Conservation (phyloP, 352 stramenopile species). For the Globisporangium viniferum region DNA sequence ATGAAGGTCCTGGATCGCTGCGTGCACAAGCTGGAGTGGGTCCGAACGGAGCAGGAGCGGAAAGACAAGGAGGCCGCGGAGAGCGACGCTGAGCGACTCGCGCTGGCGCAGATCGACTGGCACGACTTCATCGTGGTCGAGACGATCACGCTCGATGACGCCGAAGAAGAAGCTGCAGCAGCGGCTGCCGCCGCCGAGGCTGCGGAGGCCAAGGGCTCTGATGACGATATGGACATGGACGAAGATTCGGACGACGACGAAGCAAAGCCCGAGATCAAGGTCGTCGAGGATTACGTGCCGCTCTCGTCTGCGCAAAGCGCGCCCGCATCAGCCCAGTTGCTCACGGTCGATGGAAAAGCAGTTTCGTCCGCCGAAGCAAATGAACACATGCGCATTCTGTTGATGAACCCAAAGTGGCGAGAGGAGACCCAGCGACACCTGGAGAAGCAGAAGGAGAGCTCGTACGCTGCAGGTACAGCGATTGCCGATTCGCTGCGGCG, state of each 20-base stretch:
- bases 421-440: slow-evolving; percentile 95
- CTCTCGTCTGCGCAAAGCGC: slow-evolving; percentile 31
- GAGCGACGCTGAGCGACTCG: slow-evolving; percentile 70
- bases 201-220: slow-evolving; percentile 39
- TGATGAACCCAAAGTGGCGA: slow-evolving; percentile 98
- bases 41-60: slow-evolving; percentile 66
- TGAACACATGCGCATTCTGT: slow-evolving; percentile 99
- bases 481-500: slow-evolving; percentile 94
- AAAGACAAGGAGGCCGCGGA: slow-evolving; percentile 71
- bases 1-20: slow-evolving; percentile 86
- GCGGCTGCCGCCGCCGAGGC: slow-evolving; percentile 23
- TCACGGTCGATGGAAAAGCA: slow-evolving; percentile 87
- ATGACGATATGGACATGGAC: slow-evolving; percentile 91
- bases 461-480: slow-evolving; percentile 91
- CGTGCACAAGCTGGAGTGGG: slow-evolving; percentile 82
- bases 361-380: slow-evolving; percentile 86
- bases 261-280: slow-evolving; percentile 61
- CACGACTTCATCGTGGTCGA: slow-evolving; percentile 99
- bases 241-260: slow-evolving; percentile 71
- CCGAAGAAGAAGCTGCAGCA: slow-evolving; percentile 62
- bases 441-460: slow-evolving; percentile 97
- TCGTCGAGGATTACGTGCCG: slow-evolving; percentile 87
- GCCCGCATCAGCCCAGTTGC: slow-evolving; percentile 28
- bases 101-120: slow-evolving; percentile 94
- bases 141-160: slow-evolving; percentile 95